Base-by-base conservation (phyloP, 169 alveolate species). In the Eimeria acervulina region DNA sequence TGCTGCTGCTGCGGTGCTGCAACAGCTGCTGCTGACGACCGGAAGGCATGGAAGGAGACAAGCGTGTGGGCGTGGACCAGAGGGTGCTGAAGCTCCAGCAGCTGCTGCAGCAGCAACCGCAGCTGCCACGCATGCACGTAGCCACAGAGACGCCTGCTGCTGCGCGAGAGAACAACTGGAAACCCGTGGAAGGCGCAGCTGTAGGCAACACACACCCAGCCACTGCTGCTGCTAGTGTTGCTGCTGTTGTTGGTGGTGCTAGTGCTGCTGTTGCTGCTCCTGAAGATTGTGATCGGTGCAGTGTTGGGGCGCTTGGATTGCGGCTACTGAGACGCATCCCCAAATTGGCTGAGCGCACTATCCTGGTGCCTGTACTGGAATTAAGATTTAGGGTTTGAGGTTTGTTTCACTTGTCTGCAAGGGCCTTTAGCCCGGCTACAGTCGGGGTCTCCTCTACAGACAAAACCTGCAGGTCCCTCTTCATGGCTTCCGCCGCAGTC, bases 1-100 rank as follows among this genome's bases (percentile, higher is more conserved):
- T 80, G 90, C 68, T 51, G 63, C 10, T 74, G 87, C 59, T 76
- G 87, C 68, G n/a, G 51, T 21, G 55, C 66, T 17, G 72, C 31
- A 40, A 23, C 80, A 12, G 63, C 47, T 3, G 90, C 55, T 42
- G 90, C 80, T 1, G 80, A 13, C 44, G 95, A 68, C 33, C 59
- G 61, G 81, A 61, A 92, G 70, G 66, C 47, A 63, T 55, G 63
- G 38, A 92, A 78, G 38, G 95, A 92, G 70, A 92, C 91, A 26
- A 76, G 84, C 36, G 95, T 78, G 55, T 92, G 95, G 23, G 95
- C 92, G 44, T 92, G 95, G 52, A 92, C 72, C 70, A 59, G 84
- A 33, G 92, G 95, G 33, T 92, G 95, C 63, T 78, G 31, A n/a
- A 31, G 61, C 81, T 55, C 81, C 95, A 92, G 70, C 85, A 92